Conservation (phyloP, 148 eudicot species). For the Chenopodium suecicum region DNA sequence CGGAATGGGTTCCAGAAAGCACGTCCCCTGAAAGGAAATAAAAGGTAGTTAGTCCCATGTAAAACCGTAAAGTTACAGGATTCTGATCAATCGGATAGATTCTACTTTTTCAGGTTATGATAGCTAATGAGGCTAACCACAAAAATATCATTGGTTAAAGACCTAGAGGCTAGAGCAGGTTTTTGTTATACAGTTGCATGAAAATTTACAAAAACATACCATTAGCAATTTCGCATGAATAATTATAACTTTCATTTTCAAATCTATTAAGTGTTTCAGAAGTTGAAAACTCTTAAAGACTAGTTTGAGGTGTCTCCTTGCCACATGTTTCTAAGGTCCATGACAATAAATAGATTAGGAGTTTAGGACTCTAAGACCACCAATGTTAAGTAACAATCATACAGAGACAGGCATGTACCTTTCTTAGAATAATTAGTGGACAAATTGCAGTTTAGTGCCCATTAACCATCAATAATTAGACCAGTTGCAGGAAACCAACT, state of each 20-base stretch:
- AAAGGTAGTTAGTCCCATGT: neutral
- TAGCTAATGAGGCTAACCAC: neutral
- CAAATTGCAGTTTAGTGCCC: neutral
- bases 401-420: too few species aligned
- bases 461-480: neutral
- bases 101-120: neutral
- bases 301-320: too few species aligned
- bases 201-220: neutral
- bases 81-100: neutral
- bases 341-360: neutral
- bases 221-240: neutral
- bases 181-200: neutral
- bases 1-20: conserved; percentile 77
- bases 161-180: neutral
- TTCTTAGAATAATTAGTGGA: too few species aligned
- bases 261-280: neutral
- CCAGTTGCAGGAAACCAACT: neutral
- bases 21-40: conserved; percentile 63
- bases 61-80: neutral
- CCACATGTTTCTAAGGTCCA: too few species aligned
- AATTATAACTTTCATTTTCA: neutral
- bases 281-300: neutral
- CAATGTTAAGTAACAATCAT: neutral
- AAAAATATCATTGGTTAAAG: too few species aligned
- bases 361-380: neutral